phyloP scores from a whole-genome alignment of 176 grass and related monocot species.

The Saccharum officinarum region DNA sequence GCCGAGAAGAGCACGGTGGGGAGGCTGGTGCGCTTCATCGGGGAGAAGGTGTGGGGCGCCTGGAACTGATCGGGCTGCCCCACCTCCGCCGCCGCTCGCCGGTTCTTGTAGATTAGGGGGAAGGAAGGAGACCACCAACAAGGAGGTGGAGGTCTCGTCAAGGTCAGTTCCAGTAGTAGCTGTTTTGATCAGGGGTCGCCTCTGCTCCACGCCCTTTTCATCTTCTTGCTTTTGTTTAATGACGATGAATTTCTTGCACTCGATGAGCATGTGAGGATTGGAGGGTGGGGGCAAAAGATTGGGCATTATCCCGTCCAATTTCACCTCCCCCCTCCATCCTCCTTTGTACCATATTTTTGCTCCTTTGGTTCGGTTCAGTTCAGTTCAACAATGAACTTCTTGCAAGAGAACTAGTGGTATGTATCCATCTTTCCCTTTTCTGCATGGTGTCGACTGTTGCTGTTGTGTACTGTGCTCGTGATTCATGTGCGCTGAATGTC shows the following conservation, averaged over 20 bases:
- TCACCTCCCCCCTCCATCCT: constrained; percentile 5
- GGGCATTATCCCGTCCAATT: not conserved
- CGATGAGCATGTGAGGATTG: constrained; percentile 34
- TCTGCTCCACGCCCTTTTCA: constrained; percentile 12
- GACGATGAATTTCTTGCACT: constrained; percentile 45
- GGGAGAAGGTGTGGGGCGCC: constrained; percentile 69
- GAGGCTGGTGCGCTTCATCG: constrained; percentile 78
- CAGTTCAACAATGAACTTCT: constrained; percentile 41
- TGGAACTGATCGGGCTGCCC: constrained; percentile 41
- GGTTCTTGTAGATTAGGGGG: constrained; percentile 45
- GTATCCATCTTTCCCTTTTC: not conserved
- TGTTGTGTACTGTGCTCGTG: too few relatives aligned
- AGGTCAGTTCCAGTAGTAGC: constrained; percentile 39
- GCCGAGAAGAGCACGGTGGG: constrained; percentile 59
- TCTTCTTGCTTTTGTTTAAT: not conserved
- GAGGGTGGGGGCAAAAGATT: not conserved
- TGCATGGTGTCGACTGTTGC: not conserved
- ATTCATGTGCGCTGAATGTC: too few relatives aligned
- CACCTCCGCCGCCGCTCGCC: not conserved
- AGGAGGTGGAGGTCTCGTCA: constrained; percentile 15
- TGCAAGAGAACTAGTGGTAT: constrained; percentile 16
- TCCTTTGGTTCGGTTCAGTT: constrained; percentile 13
- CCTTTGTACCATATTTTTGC: constrained; percentile 64
- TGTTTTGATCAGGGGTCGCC: constrained; percentile 38
- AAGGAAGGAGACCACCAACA: constrained; percentile 11